Percentiles rank a stretch among this genome's conserved stretches.
Conservation (phyloP, 2,329 filamentous ascomycete genomes). For the Fusarium sp. region DNA sequence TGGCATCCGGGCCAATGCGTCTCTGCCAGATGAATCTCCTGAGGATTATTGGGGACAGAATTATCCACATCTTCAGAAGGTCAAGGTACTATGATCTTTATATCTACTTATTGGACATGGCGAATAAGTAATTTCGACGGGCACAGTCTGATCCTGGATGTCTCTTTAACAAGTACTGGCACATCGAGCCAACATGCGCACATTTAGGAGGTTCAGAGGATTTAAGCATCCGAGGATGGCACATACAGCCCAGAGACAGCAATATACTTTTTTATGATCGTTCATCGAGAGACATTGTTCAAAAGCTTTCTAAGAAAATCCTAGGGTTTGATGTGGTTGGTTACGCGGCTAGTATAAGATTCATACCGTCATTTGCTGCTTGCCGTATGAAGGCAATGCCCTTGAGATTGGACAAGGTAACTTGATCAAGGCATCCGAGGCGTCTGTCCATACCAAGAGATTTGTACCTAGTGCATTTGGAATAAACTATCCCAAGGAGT, state of each 20-base stretch:
- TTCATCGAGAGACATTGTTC: too few species aligned
- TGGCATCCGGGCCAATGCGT: neutral
- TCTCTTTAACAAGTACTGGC: neutral
- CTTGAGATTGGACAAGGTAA: neutral
- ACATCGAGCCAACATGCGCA: neutral
- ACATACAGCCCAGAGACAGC: neutral
- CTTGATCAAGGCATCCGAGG: neutral
- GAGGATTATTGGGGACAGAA: neutral
- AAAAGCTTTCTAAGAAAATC: neutral
- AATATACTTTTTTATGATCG: neutral
- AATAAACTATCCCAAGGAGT: neutral
- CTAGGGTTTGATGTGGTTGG: neutral
- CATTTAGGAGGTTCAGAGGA: neutral
- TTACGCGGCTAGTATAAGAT: neutral
- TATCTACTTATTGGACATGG: too few species aligned
- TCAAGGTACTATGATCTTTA: neutral
- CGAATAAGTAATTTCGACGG: neutral
- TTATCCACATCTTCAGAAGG: neutral
- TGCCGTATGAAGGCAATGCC: neutral
- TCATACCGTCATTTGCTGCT: neutral
- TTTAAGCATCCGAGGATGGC: neutral
- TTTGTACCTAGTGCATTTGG: neutral
- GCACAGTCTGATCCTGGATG: neutral
- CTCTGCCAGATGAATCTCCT: neutral
- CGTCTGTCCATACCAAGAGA: neutral